phyloP scores from a whole-genome alignment of 768 basidiomycete species.

The Rhodotorula babjevae region DNA sequence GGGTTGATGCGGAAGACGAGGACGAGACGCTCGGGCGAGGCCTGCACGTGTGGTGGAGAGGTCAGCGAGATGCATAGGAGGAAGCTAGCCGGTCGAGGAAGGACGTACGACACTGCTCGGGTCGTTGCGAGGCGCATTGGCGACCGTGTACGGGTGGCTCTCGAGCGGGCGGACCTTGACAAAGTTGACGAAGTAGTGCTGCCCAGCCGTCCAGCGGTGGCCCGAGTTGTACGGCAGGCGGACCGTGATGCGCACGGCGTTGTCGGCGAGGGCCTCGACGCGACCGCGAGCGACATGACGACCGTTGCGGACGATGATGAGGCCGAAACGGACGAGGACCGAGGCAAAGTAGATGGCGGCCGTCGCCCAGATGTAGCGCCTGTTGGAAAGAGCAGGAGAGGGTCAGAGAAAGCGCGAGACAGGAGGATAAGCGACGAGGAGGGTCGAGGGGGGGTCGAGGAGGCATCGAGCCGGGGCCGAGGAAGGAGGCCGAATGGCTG shows the following conservation, averaged over 20 bases:
- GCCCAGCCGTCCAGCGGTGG: slow-evolving; percentile 41
- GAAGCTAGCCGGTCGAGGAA: background rate
- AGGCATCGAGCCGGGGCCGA: no score
- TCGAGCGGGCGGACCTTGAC: slow-evolving; percentile 38
- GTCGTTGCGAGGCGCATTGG: slow-evolving; percentile 34
- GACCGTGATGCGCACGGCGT: slow-evolving; percentile 37
- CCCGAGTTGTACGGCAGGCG: slow-evolving; percentile 12
- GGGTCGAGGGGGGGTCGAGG: no score
- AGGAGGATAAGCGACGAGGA: no score
- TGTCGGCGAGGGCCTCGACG: slow-evolving; percentile 36
- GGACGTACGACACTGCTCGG: slow-evolving; percentile 20
- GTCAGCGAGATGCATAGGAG: background rate
- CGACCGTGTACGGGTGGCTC: slow-evolving; percentile 42
- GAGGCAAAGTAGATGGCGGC: slow-evolving; percentile 35
- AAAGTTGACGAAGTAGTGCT: slow-evolving; percentile 44
- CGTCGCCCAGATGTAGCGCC: slow-evolving; percentile 43
- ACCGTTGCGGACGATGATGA: slow-evolving; percentile 41
- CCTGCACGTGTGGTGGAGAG: background rate
- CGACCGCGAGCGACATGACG: slow-evolving; percentile 28
- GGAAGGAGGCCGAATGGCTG: no score
- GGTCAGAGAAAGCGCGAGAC: background rate
- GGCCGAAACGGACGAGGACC: slow-evolving; percentile 40
- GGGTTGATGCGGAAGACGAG: slow-evolving; percentile 28
- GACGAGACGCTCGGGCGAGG: slow-evolving; percentile 17
- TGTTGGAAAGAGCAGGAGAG: background rate